These are phyloP conservation scores for Thielaviopsis punctulata DNA, from an alignment of 2,329 filamentous ascomycete species.

Conservation along the genomic window DNA sequence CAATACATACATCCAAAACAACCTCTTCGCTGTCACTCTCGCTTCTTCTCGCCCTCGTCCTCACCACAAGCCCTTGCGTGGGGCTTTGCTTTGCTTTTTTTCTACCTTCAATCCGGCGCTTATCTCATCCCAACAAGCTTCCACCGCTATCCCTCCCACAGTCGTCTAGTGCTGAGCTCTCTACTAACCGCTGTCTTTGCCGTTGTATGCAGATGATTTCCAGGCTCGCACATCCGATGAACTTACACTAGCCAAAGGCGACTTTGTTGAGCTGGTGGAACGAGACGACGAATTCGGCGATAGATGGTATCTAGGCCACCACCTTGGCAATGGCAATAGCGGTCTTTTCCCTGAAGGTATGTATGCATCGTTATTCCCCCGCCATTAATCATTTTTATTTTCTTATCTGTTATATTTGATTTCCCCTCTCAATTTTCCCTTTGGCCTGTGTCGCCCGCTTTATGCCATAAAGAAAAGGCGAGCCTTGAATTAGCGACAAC, in stretches of 20 bases:
- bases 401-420: background rate
- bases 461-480: background rate
- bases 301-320: slow-evolving; percentile 67
- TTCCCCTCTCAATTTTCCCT: background rate
- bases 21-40: background rate
- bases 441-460: background rate
- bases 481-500: background rate
- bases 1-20: too few species aligned
- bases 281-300: slow-evolving; percentile 79
- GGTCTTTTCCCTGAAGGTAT: slow-evolving; percentile 72
- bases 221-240: slow-evolving; percentile 82
- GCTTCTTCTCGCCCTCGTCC: slow-evolving; percentile 3
- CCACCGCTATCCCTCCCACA: background rate
- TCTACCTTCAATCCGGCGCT: background rate
- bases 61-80: background rate
- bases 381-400: slow-evolving; percentile 10
- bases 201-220: slow-evolving; percentile 57
- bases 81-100: background rate
- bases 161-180: background rate
- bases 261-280: slow-evolving; percentile 68
- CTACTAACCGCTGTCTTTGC: slow-evolving; percentile 10
- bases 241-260: slow-evolving; percentile 69
- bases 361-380: slow-evolving; percentile 16
- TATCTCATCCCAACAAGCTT: slow-evolving; percentile 1
- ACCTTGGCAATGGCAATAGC: slow-evolving; percentile 54